A percentile compares a stretch with the other conserved stretches of the same genome.
Evolutionary conservation across 805 yeast species (phyloP).

Genomic region (Tetrapisispora nanseiensis): DNA sequence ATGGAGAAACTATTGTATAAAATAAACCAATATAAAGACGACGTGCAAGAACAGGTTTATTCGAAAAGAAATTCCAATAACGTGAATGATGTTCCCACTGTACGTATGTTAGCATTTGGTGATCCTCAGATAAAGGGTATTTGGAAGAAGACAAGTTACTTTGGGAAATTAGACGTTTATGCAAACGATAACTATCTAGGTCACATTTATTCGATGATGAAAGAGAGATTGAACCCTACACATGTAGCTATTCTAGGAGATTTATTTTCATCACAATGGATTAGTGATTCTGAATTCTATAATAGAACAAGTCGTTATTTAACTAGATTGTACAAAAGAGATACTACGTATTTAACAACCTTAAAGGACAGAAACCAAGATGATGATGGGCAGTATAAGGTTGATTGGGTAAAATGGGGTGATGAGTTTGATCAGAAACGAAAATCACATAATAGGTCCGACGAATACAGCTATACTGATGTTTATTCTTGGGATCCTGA

Average conservation of each 20-base stretch:
- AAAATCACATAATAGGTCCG: constrained; percentile 13
- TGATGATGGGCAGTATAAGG: constrained; percentile 18
- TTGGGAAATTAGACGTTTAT: constrained; percentile 68
- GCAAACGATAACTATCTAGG: constrained; percentile 89
- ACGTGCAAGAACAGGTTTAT: constrained; percentile 6
- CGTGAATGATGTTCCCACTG: background rate
- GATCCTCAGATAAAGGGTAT: constrained; percentile 96
- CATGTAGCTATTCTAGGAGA: constrained; percentile 91
- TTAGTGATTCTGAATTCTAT: constrained; percentile 77
- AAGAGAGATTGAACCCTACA: constrained; percentile 53
- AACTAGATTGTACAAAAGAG: constrained; percentile 59
- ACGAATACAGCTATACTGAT: constrained; percentile 44
- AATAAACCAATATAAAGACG: background rate
- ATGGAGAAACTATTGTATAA: background rate
- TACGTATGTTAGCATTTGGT: constrained; percentile 75
- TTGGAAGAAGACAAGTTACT: constrained; percentile 58
- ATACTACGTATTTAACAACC: constrained; percentile 44
- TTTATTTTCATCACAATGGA: constrained; percentile 90
- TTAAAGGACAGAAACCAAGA: constrained; percentile 28
- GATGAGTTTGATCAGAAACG: constrained; percentile 14
- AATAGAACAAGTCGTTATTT: constrained; percentile 68
- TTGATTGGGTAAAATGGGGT: constrained; percentile 25
- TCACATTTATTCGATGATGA: constrained; percentile 66
- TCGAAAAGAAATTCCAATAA: constrained; percentile 6
- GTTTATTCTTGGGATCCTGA: constrained; percentile 55